Percentiles rank a stretch among this genome's conserved stretches.
phyloP scores from a whole-genome alignment of 345 rosid species.

The rapeseed (Brassica napus) region DNA sequence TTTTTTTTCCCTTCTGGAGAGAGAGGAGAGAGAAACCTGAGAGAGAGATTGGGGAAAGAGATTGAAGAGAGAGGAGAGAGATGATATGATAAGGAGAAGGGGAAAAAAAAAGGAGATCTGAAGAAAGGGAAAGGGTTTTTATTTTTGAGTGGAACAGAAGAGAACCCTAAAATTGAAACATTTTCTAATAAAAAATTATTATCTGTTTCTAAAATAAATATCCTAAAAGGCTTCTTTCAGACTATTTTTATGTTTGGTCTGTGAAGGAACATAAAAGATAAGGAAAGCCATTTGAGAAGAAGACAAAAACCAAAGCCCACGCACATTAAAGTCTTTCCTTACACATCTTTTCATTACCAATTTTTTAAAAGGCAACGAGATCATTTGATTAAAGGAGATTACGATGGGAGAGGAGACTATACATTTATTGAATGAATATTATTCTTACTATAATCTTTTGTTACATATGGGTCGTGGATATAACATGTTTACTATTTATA shows the following conservation, averaged over 20 bases:
- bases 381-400: neutral
- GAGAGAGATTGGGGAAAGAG: neutral
- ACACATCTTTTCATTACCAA: neutral
- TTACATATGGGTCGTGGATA: neutral
- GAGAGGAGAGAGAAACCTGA: neutral
- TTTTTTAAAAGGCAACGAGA: neutral
- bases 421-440: neutral
- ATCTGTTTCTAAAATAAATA: neutral
- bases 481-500: neutral
- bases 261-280: neutral
- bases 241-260: slow-evolving; percentile 16
- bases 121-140: neutral
- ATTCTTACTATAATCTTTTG: neutral
- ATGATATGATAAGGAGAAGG: neutral
- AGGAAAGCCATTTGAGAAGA: slow-evolving; percentile 34
- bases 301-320: slow-evolving; percentile 38
- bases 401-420: neutral
- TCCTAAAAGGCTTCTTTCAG: neutral
- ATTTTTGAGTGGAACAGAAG: neutral
- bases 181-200: neutral
- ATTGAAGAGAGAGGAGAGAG: neutral
- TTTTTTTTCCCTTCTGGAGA: slow-evolving; percentile 1
- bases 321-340: neutral
- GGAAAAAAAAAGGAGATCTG: neutral
- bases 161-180: neutral